Evolutionary conservation across 352 stramenopile species (phyloP).

Genomic region (Pythium insidiosum): DNA sequence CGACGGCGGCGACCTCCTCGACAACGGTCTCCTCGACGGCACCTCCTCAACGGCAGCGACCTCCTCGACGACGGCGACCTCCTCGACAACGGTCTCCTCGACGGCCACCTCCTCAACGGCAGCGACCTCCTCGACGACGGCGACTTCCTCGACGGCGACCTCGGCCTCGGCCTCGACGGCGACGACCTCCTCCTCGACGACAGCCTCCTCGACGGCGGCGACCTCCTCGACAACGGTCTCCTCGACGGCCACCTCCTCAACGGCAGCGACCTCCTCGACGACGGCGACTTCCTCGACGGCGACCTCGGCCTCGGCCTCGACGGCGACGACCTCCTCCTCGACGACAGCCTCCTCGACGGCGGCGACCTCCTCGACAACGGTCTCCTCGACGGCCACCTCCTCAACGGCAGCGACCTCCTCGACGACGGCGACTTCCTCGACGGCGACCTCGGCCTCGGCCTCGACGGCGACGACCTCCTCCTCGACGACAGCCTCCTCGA

Average conservation of each 20-base stretch:
- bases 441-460: too few species aligned
- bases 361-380: background rate
- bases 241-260: background rate
- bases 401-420: constrained; percentile 1
- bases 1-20: background rate
- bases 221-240: constrained; percentile 1
- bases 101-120: background rate
- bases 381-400: background rate
- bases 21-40: constrained; percentile 1
- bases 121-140: constrained; percentile 1
- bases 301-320: too few species aligned
- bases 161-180: too few species aligned
- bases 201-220: too few species aligned
- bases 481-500: too few species aligned
- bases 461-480: too few species aligned
- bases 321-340: too few species aligned
- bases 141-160: too few species aligned
- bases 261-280: background rate
- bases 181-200: too few species aligned
- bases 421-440: too few species aligned
- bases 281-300: too few species aligned
- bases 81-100: constrained; percentile 5
- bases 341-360: too few species aligned
- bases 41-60: constrained; percentile 1
- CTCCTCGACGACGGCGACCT: constrained; percentile 5